A percentile compares a stretch with the other conserved stretches of the same genome.
Conservation (phyloP, 192 early-diverging fungal species). For the Entrophospora sp. region DNA sequence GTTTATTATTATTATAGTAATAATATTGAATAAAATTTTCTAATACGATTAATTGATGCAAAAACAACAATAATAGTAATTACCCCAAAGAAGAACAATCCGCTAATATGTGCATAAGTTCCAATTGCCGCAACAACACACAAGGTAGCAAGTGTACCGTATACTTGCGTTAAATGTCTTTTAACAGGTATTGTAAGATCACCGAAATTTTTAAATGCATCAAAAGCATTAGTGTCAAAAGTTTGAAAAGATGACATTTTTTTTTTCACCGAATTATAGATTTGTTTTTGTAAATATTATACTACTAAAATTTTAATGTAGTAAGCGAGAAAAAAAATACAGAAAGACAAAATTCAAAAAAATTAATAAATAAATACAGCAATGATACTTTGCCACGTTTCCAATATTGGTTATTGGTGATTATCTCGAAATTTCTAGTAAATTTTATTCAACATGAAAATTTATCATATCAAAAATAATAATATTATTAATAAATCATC, state of each 20-base stretch:
- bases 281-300: too few relatives aligned
- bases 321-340: too few relatives aligned
- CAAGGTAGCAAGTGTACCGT: not conserved
- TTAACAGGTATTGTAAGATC: slow-evolving; percentile 3
- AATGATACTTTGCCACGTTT: too few relatives aligned
- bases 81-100: slow-evolving; percentile 15
- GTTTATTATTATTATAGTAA: not conserved
- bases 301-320: too few relatives aligned
- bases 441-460: too few relatives aligned
- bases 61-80: not conserved
- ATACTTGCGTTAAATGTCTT: slow-evolving; percentile 7
- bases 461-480: too few relatives aligned
- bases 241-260: not conserved
- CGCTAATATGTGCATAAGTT: not conserved
- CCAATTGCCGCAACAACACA: not conserved
- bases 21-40: not conserved
- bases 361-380: too few relatives aligned
- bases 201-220: not conserved
- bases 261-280: too few relatives aligned
- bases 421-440: too few relatives aligned
- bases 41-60: not conserved
- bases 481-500: too few relatives aligned
- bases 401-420: too few relatives aligned
- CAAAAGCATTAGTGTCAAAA: not conserved
- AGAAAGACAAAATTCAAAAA: too few relatives aligned